Percentiles rank a stretch among this genome's conserved stretches.
These are phyloP conservation scores for Kwoniella sp. DNA, from an alignment of 768 basidiomycete genomes.

Conservation along the genomic window DNA sequence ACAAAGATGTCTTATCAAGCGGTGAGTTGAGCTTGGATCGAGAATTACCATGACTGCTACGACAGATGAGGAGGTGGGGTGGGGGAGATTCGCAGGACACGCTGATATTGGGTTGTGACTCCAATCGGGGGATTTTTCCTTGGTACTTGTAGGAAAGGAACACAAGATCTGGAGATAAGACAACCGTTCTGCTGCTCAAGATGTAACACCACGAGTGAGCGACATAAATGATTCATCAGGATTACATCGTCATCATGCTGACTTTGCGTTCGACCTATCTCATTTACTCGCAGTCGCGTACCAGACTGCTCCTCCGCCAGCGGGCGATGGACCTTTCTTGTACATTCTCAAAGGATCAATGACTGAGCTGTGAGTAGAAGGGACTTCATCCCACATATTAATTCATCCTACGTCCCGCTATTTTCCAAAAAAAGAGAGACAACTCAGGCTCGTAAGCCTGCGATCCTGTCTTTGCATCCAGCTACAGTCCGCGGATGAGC, in stretches of 20 bases:
- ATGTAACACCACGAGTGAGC: constrained; percentile 53
- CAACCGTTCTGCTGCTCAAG: constrained; percentile 48
- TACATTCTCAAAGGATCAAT: constrained; percentile 81
- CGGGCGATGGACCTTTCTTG: constrained; percentile 73
- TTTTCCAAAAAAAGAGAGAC: not conserved
- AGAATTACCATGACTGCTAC: too few species aligned
- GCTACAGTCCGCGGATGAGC: not conserved
- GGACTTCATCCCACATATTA: not conserved
- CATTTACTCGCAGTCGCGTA: constrained; percentile 63
- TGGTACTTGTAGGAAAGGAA: constrained; percentile 39
- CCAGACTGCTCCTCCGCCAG: constrained; percentile 74
- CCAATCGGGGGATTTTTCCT: too few species aligned
- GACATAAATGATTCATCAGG: not conserved
- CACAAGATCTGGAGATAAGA: constrained; percentile 47
- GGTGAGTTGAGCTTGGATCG: too few species aligned
- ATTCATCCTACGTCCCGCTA: not conserved
- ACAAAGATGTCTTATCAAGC: constrained; percentile 74
- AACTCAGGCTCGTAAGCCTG: too few species aligned
- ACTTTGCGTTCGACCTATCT: not conserved
- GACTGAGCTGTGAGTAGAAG: constrained; percentile 63
- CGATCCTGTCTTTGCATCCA: not conserved
- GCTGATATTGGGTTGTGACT: not conserved
- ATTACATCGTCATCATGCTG: not conserved
- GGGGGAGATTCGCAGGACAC: too few species aligned
- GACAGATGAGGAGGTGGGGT: too few species aligned